Evolutionary conservation across 2,329 filamentous ascomycete species (phyloP).

Genomic region (Decorospora gaudefroyi): DNA sequence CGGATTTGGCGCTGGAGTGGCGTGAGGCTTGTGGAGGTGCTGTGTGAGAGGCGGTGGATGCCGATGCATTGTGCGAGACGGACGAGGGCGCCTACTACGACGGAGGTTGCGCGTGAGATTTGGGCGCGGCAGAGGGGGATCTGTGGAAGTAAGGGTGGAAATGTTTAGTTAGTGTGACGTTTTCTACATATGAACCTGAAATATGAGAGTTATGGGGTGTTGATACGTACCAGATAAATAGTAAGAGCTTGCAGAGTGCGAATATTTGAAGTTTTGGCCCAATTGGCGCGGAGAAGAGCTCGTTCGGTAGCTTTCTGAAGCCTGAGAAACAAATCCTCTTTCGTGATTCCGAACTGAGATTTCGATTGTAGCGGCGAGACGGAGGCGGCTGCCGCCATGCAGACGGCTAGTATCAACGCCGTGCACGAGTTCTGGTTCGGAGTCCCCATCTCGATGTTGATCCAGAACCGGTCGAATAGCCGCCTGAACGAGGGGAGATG

Average conservation of each 20-base stretch:
- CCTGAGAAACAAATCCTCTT: constrained; percentile 44
- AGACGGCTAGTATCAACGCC: constrained; percentile 45
- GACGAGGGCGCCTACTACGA: constrained; percentile 46
- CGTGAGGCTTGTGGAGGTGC: constrained; percentile 41
- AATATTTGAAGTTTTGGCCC: constrained; percentile 48
- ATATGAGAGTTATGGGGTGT: too few relatives aligned
- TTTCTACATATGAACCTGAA: too few relatives aligned
- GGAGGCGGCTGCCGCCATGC: constrained; percentile 46
- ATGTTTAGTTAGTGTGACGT: too few relatives aligned
- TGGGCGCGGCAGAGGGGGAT: constrained; percentile 47
- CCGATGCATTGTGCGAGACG: constrained; percentile 48
- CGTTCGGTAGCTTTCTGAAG: constrained; percentile 46
- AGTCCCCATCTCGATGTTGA: constrained; percentile 44
- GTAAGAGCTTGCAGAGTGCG: constrained; percentile 46
- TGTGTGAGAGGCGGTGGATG: constrained; percentile 45
- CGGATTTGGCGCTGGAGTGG: constrained; percentile 45
- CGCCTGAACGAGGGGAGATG: constrained; percentile 47
- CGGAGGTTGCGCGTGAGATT: constrained; percentile 46
- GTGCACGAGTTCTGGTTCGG: constrained; percentile 46
- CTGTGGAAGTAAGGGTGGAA: constrained; percentile 27
- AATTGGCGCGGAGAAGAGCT: constrained; percentile 44
- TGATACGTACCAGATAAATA: constrained; percentile 41
- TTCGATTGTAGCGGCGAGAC: constrained; percentile 48
- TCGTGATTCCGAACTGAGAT: constrained; percentile 46
- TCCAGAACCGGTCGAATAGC: constrained; percentile 46